A percentile compares a stretch with the other conserved stretches of the same genome.
phyloP scores from a whole-genome alignment of 164 flowering plant species.

The Houttuynia cordata region DNA sequence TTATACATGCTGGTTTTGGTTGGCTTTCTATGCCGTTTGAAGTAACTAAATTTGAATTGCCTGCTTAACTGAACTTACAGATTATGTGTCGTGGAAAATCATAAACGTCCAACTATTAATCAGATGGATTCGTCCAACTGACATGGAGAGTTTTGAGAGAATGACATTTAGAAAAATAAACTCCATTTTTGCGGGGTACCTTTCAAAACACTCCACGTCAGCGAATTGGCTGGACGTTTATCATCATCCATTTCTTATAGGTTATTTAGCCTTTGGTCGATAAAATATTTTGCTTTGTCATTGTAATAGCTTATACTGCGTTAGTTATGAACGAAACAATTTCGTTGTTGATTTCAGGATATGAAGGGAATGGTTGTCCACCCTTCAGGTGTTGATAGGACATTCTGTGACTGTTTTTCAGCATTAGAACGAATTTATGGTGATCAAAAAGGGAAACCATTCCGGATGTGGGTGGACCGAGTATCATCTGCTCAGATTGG shows the following conservation, averaged over 20 bases:
- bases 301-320: too few relatives aligned
- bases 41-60: too few relatives aligned
- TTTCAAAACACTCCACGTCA: too few relatives aligned
- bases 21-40: neutral
- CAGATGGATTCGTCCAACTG: too few relatives aligned
- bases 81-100: too few relatives aligned
- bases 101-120: too few relatives aligned
- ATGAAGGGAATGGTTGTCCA: constrained; percentile 40
- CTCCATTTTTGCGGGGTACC: too few relatives aligned
- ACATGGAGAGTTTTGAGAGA: too few relatives aligned
- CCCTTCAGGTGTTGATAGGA: constrained; percentile 46
- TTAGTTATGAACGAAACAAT: neutral
- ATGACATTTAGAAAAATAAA: too few relatives aligned
- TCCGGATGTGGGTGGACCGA: constrained; percentile 58
- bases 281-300: neutral
- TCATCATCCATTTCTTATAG: too few relatives aligned
- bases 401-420: constrained; percentile 29
- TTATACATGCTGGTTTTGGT: neutral
- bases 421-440: constrained; percentile 33
- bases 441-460: constrained; percentile 47
- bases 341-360: constrained; percentile 18
- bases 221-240: too few relatives aligned
- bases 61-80: too few relatives aligned
- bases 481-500: constrained; percentile 38
- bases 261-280: neutral